These are phyloP conservation scores for Lophiostoma macrostomum DNA, from an alignment of 495 filamentous ascomycete genomes.

Conservation along the genomic window DNA sequence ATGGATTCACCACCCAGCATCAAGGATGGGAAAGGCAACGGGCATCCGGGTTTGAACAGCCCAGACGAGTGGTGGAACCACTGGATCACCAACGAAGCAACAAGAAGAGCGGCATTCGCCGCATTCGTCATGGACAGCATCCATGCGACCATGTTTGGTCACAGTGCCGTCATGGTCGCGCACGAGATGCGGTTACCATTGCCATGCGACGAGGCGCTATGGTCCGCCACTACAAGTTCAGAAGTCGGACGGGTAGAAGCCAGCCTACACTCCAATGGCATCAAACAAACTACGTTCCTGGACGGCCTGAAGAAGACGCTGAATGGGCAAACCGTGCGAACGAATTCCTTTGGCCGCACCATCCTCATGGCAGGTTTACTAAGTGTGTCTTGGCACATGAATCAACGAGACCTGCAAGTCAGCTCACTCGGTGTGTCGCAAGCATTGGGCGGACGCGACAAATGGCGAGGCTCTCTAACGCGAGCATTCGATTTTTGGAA, in stretches of 20 bases:
- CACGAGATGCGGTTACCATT: slow-evolving; percentile 91
- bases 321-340: slow-evolving; percentile 80
- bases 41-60: slow-evolving; percentile 48
- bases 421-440: slow-evolving; percentile 75
- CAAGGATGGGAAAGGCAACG: slow-evolving; percentile 55
- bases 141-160: slow-evolving; percentile 97
- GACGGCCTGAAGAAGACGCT: slow-evolving; percentile 90
- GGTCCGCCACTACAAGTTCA: slow-evolving; percentile 84
- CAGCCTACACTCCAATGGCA: slow-evolving; percentile 74
- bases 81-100: slow-evolving; percentile 95
- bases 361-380: slow-evolving; percentile 93
- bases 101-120: slow-evolving; percentile 84
- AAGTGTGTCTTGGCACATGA: slow-evolving; percentile 96
- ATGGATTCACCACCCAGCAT: slow-evolving; percentile 83
- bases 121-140: slow-evolving; percentile 95
- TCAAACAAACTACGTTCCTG: slow-evolving; percentile 83
- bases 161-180: slow-evolving; percentile 94
- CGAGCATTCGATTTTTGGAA: slow-evolving; percentile 95
- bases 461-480: slow-evolving; percentile 85
- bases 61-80: slow-evolving; percentile 92
- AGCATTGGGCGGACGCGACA: slow-evolving; percentile 83
- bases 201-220: slow-evolving; percentile 90
- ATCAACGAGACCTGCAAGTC: slow-evolving; percentile 92
- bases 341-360: slow-evolving; percentile 91
- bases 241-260: slow-evolving; percentile 88